These are phyloP conservation scores for Leccinum incarnatum DNA, from an alignment of 768 basidiomycete genomes.

Conservation along the genomic window DNA sequence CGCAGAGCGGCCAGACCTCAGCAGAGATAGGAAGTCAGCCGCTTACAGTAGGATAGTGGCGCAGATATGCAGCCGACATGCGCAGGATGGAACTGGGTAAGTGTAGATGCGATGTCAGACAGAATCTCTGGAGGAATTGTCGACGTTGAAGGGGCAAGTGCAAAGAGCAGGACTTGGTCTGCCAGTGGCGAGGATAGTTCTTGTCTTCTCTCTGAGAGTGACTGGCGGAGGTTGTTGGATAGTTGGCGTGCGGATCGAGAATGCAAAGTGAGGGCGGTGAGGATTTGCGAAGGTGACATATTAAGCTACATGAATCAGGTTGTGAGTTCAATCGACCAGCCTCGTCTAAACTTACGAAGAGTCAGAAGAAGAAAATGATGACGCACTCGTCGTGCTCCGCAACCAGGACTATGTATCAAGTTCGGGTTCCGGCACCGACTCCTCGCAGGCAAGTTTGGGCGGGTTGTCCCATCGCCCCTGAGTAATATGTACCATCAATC, in stretches of 20 bases:
- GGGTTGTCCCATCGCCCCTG: not conserved
- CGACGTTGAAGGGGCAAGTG: constrained; percentile 24
- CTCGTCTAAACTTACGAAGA: not conserved
- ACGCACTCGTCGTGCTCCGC: not conserved
- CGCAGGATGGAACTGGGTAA: constrained; percentile 39
- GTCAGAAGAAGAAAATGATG: not conserved
- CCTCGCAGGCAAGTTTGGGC: not conserved
- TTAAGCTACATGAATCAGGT: not conserved
- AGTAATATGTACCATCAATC: not conserved
- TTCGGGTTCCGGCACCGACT: too few species aligned
- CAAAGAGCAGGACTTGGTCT: constrained; percentile 20
- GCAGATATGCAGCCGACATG: constrained; percentile 65
- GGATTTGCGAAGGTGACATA: constrained; percentile 12
- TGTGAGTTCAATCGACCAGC: not conserved
- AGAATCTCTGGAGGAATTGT: constrained; percentile 27
- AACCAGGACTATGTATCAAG: not conserved
- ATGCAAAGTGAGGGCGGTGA: constrained; percentile 13
- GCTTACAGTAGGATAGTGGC: constrained; percentile 33
- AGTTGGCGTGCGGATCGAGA: constrained; percentile 21
- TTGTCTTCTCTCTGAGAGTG: constrained; percentile 1
- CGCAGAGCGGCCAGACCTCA: too few species aligned
- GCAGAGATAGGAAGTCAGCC: too few species aligned
- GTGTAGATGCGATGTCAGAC: constrained; percentile 36
- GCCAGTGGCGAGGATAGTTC: not conserved
- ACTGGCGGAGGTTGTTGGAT: constrained; percentile 6